Percentiles rank a stretch among this genome's conserved stretches.
phyloP scores from a whole-genome alignment of 1,284 basidiomycete genomes.

The Microstroma glucosiphilum region DNA sequence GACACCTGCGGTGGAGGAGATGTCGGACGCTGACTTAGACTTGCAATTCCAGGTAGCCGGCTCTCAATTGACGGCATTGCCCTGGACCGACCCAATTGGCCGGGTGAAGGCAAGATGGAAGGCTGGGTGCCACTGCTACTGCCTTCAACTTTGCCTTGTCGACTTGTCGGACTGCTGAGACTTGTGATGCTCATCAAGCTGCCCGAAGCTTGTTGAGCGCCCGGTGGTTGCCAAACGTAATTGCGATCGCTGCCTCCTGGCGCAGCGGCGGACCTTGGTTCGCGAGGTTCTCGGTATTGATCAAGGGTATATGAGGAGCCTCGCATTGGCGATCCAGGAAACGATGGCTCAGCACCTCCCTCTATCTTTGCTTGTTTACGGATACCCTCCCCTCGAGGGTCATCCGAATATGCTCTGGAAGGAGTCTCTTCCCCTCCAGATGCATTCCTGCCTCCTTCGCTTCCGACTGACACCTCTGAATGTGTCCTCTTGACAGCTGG shows the following conservation, averaged over 20 bases:
- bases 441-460: too few relatives aligned
- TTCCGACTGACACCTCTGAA: neutral
- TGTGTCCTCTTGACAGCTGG: neutral
- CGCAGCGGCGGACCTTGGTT: neutral
- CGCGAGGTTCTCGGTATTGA: neutral
- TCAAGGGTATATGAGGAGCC: neutral
- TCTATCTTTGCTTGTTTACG: neutral
- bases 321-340: neutral
- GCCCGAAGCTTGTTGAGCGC: neutral
- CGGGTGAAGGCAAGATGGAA: neutral
- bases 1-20: constrained; percentile 3
- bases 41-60: constrained; percentile 4
- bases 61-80: neutral
- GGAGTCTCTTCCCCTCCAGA: too few relatives aligned
- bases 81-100: neutral
- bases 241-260: neutral
- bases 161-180: neutral
- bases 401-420: neutral
- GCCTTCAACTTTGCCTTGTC: neutral
- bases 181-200: constrained; percentile 5
- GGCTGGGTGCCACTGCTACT: neutral
- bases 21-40: neutral
- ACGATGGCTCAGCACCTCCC: neutral
- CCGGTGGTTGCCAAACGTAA: neutral
- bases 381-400: neutral